A percentile compares a stretch with the other conserved stretches of the same genome.
These are phyloP conservation scores for Skeletonema marinoi DNA, from an alignment of 108 stramenopile genomes.

Conservation along the genomic window DNA sequence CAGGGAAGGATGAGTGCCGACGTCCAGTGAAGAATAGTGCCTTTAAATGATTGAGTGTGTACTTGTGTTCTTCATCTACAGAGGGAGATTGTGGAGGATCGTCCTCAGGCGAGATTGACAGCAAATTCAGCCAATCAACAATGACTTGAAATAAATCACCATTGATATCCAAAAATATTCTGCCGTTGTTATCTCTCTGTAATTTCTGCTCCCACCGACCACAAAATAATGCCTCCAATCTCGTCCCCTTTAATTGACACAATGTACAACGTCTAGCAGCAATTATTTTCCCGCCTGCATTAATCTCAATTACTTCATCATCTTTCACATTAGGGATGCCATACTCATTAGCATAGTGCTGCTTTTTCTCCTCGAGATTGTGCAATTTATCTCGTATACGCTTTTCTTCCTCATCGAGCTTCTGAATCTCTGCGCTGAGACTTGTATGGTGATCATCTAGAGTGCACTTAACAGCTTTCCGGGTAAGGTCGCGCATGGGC, in stretches of 20 bases:
- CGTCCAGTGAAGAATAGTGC: too few relatives aligned
- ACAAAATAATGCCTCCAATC: constrained; percentile 28
- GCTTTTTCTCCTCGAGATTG: constrained; percentile 1
- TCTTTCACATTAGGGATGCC: neutral
- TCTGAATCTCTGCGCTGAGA: constrained; percentile 10
- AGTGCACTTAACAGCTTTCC: too few relatives aligned
- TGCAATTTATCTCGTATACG: neutral
- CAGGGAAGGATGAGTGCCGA: too few relatives aligned
- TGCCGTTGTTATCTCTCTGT: constrained; percentile 8
- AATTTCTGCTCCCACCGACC: constrained; percentile 26
- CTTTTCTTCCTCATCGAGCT: constrained; percentile 3
- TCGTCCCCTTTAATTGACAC: constrained; percentile 14
- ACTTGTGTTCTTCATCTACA: neutral
- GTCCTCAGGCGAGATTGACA: constrained; percentile 3
- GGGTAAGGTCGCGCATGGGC: too few relatives aligned
- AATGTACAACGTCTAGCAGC: constrained; percentile 11
- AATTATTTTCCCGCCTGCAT: constrained; percentile 10
- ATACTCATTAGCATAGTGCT: neutral
- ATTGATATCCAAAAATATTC: constrained; percentile 30
- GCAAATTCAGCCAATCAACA: constrained; percentile 14
- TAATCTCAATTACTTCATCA: constrained; percentile 17
- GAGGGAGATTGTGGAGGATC: neutral
- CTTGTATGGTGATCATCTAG: constrained; percentile 34
- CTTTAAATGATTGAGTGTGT: neutral
- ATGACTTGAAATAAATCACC: neutral